Evolutionary conservation across 768 basidiomycete species (phyloP), one percentile per base, ranked within the genome.

Genomic region (Kwoniella bestiolae): DNA sequence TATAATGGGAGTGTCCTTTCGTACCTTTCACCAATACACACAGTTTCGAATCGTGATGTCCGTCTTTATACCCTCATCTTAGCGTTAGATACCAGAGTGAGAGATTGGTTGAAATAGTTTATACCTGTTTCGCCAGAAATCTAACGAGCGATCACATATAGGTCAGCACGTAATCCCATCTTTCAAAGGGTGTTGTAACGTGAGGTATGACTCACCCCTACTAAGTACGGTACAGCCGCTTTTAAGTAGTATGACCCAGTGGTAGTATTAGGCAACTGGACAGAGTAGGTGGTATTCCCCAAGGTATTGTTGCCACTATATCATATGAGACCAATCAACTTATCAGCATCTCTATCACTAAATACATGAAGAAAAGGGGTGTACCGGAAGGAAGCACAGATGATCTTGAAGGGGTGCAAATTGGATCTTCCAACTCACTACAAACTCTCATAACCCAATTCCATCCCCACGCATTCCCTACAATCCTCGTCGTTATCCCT

Each of bases 181-280:
- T n/a, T n/a, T n/a, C n/a, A n/a, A n/a, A n/a, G n/a, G n/a, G n/a
- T n/a, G n/a, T n/a, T n/a, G n/a, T n/a, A 52, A 46, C 35, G 28
- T 38, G 32, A 16, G 21, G 46, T 6, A 11, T n/a, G 3, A 68
- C 67, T 68, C 56, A 69, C 67, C 9, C 63, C 63, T 25, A 60
- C 57, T 18, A 69, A 45, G 46, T 58, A 61, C n/a, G 67, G 63
- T 16, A 69, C 52, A 21, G 59, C 63, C 5, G 63, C 67, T 26
- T 56, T 47, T 18, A 69, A 59, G n/a, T 35, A 41, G 26, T 65
- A 69, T 21, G 45, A 11, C 8, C 67, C 63, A 3, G 32, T 29
- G 12, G 29, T 49, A 2, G 46, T 50, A 25, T 64, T 49, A 23
- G 63, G 63, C 6, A 64, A 46, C 11, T 28, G 28, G 31, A 64